Evolutionary conservation across 2,329 filamentous ascomycete genomes (phyloP), one percentile per base, ranked within the genome.

Genomic region (Fusarium fujikuroi): DNA sequence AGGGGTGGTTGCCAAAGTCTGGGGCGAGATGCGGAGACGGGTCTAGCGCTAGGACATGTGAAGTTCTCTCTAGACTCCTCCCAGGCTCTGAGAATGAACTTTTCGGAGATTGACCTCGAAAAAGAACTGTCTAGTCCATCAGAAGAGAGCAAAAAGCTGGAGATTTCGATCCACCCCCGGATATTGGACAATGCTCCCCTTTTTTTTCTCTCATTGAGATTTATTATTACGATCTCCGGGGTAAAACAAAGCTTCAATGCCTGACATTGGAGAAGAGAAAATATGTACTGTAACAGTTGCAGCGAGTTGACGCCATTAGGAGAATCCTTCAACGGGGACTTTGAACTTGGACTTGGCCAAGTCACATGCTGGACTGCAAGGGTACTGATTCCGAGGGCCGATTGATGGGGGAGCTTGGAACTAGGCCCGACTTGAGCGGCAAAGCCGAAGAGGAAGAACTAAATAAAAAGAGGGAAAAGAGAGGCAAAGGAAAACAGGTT

Each of bases 11-110:
- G 28, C 47, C 14, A 61, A 68, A 68, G 60, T 61, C 69, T 49
- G 69, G 69, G 49, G 70, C 42, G 53, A 56, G 57, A 72, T 70
- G 54, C 49, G 73, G 68, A 46, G 66, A 70, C 6, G 54, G 25
- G 23, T 21, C 25, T 28, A 49, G 49, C 28, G 49, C 42, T 59
- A 18, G 43, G 60, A 53, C 66, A 66, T 66, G 62, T 69, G 66
- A 69, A 69, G 30, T 62, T 57, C 19, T 53, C 32, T 57, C 23
- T 53, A n/a, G n/a, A 14, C 25, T 53, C 32, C 36, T 32, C 42
- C 23, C 15, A n/a, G 34, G 11, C 25, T 25, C 30, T 36, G 30
- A 57, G 30, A 30, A 43, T 19, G 16, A 23, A 37, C 50, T 40
- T 54, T 44, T 64, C 61, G 61, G 61, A 64, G 44, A 64, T 64